Base-by-base conservation (phyloP, 2,329 filamentous ascomycete genomes). In the Colletotrichum australisinense region DNA sequence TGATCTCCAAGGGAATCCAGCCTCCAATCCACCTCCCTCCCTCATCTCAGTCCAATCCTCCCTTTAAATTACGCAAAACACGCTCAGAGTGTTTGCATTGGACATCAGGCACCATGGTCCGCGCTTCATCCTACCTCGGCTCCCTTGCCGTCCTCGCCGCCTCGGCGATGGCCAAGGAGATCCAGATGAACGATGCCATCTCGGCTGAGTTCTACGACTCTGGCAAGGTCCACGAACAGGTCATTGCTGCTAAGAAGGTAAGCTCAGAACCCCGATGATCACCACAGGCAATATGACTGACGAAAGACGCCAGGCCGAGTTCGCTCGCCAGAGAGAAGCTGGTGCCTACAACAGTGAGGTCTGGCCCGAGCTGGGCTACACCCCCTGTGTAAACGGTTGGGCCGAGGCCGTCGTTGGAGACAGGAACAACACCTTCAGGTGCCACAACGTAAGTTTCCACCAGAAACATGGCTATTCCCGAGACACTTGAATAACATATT, bases 381-480 rank as follows among this genome's bases (percentile, higher is more conserved):
- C 81, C 7, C 73, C 75, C 30, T 88, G 87, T 75, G 78, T 81
- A 9, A 79, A 85, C 26, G 87, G 87, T 4, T 76, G 83, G 14
- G 86, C 84, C 3, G 81, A 81, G 52, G 86, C 85, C 57, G 81
- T 86, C 30, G 80, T 82, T 7, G 86, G 85, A 2, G 84, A 88
- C 67, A 78, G 81, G 22, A 80, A 82, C 68, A 84, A 88, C 78
- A 88, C 86, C 3, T 88, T 87, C 78, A 78, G 78, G 35, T 88
- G 86, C 78, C 83, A 81, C 68, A 86, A 86, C 71, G 84, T 89
- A 19, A 58, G 76, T 68, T 3, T 56, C 4, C 22, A 42, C 12
- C 12, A 9, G 38, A 19, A 24, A 2, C 24, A 30, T 46, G 52
- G 26, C 26, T 14, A 2, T 12, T 30, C 9, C 28, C n/a, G n/a